Evolutionary conservation across 345 rosid genomes (phyloP), one percentile per base, ranked within the genome.

Genomic region (Citrus reticulata): DNA sequence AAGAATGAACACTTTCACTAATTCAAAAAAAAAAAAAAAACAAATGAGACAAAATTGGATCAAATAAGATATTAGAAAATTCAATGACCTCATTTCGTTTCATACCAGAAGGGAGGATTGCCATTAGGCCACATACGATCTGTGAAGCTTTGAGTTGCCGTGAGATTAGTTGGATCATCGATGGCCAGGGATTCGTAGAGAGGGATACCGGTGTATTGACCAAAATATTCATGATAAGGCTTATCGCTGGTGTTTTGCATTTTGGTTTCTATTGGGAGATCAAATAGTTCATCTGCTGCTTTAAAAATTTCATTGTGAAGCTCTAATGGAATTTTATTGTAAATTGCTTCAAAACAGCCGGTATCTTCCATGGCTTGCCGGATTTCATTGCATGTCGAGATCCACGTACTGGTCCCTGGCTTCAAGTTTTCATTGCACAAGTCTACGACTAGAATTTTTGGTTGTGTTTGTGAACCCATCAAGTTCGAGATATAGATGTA

Each of bases 181-280:
- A 88, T 78, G 17, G 87, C 87, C 77, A 88, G 37, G 64, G 88
- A 80, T 61, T 86, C 89, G 0, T 35, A 81, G n/a, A 86, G 74
- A 30, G 88, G 85, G 34, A 81, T 78, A 30, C 54, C n/a, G 22
- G 86, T 76, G 29, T 78, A 32, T 6, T 82, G 81, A 1, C 87
- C 86, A 20, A 83, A 59, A 69, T 86, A 88, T 5, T 85, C 87
- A 66, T 83, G 88, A 76, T 54, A 88, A 40, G 91, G 91, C 61
- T 77, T 85, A 24, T 74, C 74, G 57, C 65, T 83, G 30, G 59
- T 49, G 37, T 70, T 70, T 70, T 49, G 2, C 24, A 25, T 70
- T 70, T 70, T 70, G 60, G 24, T 49, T 14, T 49, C 73, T 46
- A 10, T 2, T 5, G 73, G 37, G 22, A 49, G 73, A 49, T 70